phyloP scores from a whole-genome alignment of 805 yeast species.

The Hanseniaspora jakobsenii region DNA sequence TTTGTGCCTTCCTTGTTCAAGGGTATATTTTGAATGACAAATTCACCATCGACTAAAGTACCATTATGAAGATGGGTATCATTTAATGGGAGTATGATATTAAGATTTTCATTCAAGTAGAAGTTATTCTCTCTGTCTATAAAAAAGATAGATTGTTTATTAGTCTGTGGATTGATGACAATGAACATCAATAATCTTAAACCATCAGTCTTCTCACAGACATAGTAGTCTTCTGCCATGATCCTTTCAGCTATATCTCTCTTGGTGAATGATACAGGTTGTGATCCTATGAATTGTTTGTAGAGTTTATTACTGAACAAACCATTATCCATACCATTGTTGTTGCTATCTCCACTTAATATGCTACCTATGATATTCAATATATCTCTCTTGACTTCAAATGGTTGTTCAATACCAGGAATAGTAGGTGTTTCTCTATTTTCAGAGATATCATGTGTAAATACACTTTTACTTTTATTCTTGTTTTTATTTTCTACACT shows the following conservation, averaged over 20 bases:
- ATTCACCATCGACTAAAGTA: conserved; percentile 86
- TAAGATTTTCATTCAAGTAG: conserved; percentile 67
- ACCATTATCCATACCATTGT: conserved; percentile 15
- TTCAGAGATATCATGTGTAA: conserved; percentile 18
- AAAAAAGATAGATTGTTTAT: conserved; percentile 79
- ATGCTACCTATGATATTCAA: conserved; percentile 55
- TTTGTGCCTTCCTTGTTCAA: too few species aligned
- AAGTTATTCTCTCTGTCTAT: conserved; percentile 84
- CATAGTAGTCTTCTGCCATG: conserved; percentile 65
- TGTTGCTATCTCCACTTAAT: conserved; percentile 22
- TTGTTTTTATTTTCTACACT: background rate
- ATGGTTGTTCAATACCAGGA: conserved; percentile 74
- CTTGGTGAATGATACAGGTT: conserved; percentile 82
- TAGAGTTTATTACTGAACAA: conserved; percentile 36
- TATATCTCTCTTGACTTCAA: conserved; percentile 54
- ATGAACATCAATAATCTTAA: conserved; percentile 67
- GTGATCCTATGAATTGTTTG: conserved; percentile 72
- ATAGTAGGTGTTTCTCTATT: conserved; percentile 57
- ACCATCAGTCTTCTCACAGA: conserved; percentile 95
- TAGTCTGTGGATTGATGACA: conserved; percentile 49
- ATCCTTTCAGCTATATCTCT: conserved; percentile 55
- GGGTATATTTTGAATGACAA: conserved; percentile 61
- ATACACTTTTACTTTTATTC: background rate
- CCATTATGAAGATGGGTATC: conserved; percentile 60
- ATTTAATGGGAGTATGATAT: conserved; percentile 51